Evolutionary conservation across 768 basidiomycete genomes (phyloP).

Genomic region (Amanita pallidorosea): DNA sequence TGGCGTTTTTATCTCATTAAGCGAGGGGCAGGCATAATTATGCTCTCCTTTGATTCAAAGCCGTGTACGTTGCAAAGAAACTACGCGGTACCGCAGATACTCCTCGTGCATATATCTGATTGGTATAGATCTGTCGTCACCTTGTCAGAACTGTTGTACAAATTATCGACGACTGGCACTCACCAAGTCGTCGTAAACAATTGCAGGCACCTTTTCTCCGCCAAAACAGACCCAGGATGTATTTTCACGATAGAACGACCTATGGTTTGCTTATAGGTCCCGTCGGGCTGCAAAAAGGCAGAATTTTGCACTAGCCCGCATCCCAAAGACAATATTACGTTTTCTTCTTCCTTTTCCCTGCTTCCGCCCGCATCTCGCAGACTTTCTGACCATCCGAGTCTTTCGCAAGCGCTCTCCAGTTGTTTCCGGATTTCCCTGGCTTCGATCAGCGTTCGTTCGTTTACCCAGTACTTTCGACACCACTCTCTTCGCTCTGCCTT

Average conservation of each 20-base stretch:
- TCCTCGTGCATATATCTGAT: constrained; percentile 82
- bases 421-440: constrained; percentile 76
- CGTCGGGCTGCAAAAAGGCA: constrained; percentile 78
- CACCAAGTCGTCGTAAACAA: constrained; percentile 92
- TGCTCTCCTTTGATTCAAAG: constrained; percentile 22
- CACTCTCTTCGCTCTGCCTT: constrained; percentile 27
- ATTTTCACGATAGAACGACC: constrained; percentile 78
- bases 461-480: constrained; percentile 79
- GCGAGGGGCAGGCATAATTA: background rate
- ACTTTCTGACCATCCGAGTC: constrained; percentile 30
- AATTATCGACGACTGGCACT: constrained; percentile 14
- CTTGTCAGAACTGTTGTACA: background rate
- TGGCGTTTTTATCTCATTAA: no score
- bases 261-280: constrained; percentile 76
- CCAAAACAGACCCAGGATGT: constrained; percentile 78
- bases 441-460: constrained; percentile 69
- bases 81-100: constrained; percentile 71
- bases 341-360: constrained; percentile 54
- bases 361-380: constrained; percentile 33
- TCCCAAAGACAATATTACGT: constrained; percentile 62
- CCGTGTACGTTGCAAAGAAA: constrained; percentile 25
- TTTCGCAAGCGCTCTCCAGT: constrained; percentile 52
- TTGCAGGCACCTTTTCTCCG: constrained; percentile 76
- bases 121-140: constrained; percentile 58
- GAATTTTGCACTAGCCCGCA: constrained; percentile 75